Percentiles rank a stretch among this genome's conserved stretches.
Evolutionary conservation across 1,284 basidiomycete species (phyloP).

Genomic region (Papiliotrema fonsecae): DNA sequence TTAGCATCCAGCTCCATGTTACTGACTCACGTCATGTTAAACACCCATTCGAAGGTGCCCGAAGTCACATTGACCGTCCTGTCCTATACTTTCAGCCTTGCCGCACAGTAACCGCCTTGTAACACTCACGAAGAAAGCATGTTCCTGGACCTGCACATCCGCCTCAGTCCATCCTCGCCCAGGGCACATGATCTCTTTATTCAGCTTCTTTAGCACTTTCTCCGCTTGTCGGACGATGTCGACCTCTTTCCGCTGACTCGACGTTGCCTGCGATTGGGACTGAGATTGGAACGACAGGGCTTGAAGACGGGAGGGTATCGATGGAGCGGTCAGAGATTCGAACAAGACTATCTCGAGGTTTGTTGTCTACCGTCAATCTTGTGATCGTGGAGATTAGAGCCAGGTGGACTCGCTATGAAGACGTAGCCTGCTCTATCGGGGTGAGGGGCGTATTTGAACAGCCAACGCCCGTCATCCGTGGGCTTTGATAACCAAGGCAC

Average conservation of each 20-base stretch:
- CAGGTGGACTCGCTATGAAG: constrained; percentile 16
- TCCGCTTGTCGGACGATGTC: constrained; percentile 14
- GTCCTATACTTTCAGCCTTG: not conserved
- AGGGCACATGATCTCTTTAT: constrained; percentile 10
- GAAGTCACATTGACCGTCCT: not conserved
- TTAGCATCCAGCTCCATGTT: not conserved
- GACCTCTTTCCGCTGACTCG: constrained; percentile 5
- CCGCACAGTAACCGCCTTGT: not conserved
- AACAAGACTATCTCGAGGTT: constrained; percentile 25
- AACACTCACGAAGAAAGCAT: constrained; percentile 30
- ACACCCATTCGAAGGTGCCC: not conserved
- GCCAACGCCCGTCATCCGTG: constrained; percentile 10
- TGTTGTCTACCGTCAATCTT: constrained; percentile 11
- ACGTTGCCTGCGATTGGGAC: not conserved
- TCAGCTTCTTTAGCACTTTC: constrained; percentile 12
- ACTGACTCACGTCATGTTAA: constrained; percentile 1
- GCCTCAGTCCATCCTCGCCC: constrained; percentile 12
- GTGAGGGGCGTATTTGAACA: constrained; percentile 33
- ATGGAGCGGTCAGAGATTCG: constrained; percentile 22
- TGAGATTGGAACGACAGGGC: constrained; percentile 1
- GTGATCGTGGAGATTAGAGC: not conserved
- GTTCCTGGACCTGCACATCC: constrained; percentile 16
- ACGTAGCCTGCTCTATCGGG: constrained; percentile 31
- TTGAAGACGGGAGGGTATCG: constrained; percentile 17
- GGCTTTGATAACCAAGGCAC: constrained; percentile 27